Evolutionary conservation across 1,139 yeast species (phyloP).

Genomic region (Pichia sp.): DNA sequence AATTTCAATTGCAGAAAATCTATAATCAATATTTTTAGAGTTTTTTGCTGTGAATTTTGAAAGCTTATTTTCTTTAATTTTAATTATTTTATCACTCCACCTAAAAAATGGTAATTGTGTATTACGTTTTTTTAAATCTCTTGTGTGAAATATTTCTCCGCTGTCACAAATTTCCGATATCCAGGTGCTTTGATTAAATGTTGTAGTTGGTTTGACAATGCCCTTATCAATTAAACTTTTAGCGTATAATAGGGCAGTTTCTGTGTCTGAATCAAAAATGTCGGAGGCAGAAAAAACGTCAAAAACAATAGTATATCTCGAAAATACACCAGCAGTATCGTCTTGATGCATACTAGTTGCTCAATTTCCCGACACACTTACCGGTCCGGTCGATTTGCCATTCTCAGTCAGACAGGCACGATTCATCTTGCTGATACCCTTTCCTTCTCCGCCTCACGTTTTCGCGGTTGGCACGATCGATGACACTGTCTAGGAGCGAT

Average conservation of each 20-base stretch:
- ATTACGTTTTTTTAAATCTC: neutral
- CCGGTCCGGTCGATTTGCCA: no score
- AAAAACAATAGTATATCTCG: slow-evolving; percentile 12
- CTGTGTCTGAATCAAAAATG: slow-evolving; percentile 3
- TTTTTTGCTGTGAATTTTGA: no score
- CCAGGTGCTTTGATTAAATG: slow-evolving; percentile 3
- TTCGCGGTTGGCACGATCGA: neutral
- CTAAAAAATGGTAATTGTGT: neutral
- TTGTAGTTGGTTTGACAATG: slow-evolving; percentile 11
- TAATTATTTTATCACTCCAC: slow-evolving; percentile 3
- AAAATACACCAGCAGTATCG: neutral
- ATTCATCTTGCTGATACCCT: no score
- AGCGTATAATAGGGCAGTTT: neutral
- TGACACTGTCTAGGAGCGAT: neutral
- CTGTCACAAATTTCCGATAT: slow-evolving; percentile 4
- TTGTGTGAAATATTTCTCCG: slow-evolving; percentile 7
- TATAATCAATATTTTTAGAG: slow-evolving; percentile 24
- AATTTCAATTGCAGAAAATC: slow-evolving; percentile 31
- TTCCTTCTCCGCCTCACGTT: neutral
- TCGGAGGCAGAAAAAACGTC: slow-evolving; percentile 9
- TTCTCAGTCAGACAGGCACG: no score
- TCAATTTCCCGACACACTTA: no score
- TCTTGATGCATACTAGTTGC: no score
- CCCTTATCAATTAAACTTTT: slow-evolving; percentile 11
- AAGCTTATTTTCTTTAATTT: neutral